Evolutionary conservation across 2,329 filamentous ascomycete species (phyloP), one percentile per base, ranked within the genome.

Genomic region (Pseudophaeomoniella oleicola): DNA sequence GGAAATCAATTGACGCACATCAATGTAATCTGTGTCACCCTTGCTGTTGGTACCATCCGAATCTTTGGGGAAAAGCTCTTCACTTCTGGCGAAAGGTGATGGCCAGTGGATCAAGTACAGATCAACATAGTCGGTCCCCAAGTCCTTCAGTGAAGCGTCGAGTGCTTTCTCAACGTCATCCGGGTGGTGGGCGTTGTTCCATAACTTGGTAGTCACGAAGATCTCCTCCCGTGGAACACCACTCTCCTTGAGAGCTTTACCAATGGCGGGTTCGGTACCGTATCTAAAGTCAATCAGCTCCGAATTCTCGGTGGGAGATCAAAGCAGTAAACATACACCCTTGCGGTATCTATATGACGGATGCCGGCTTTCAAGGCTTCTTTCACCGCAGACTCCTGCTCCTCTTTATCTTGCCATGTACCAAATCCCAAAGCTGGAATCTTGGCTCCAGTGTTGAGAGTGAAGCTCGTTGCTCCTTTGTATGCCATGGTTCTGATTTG

Each of bases 41-140:
- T 39, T 18, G 10, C 14, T 18, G 5, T 29, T 2, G 13, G 22
- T 19, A 4, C 38, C 40, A 12, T 37, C 42, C 16, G 34, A 40
- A 19, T 39, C 37, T 6, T 27, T 39, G 16, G 36, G 30, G 10
- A 39, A 19, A 15, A 44, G 39, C 6, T 41, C 37, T 11, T 39
- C 37, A 14, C 32, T 19, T 11, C 35, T 36, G 16, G 41, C 22
- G 13, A 40, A 34, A 9, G 60, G 59, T 47, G 64, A 59, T 16
- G 66, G 66, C 54, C 62, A 69, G 55, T 71, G 67, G 11, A 71
- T 52, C 30, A 72, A 56, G 56, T 81, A 85, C 32, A 82, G 66
- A 53, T 86, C 79, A 6, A 86, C 69, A 50, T 84, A 82, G 44
- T 79, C 73, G 16, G 81, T 59, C 12, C 68, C 65, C n/a, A 85